Conservation (phyloP, 805 yeast species). For the Yarrowia alimentaria region DNA sequence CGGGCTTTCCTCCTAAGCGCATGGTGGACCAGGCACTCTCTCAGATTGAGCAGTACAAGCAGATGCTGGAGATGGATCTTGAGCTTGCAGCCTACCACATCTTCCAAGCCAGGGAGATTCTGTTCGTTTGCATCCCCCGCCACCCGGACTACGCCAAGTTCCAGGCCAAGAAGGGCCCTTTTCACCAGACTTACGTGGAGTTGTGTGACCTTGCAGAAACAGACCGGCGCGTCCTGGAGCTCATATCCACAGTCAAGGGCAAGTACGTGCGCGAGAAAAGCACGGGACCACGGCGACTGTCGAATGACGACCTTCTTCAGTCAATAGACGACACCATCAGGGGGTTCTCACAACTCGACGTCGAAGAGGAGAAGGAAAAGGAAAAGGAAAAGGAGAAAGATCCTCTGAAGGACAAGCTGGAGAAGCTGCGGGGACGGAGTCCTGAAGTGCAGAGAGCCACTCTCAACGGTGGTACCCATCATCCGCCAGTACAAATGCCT, state of each 20-base stretch:
- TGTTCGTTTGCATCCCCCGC: conserved; percentile 33
- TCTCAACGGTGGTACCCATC: too few species aligned
- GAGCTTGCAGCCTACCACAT: conserved; percentile 24
- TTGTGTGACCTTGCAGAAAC: conserved; percentile 28
- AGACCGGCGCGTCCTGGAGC: conserved; percentile 12
- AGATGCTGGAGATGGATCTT: conserved; percentile 26
- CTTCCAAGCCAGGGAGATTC: conserved; percentile 30
- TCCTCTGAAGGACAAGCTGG: conserved; percentile 19
- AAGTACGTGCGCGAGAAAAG: conserved; percentile 11
- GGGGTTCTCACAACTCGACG: conserved; percentile 6
- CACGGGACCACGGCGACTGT: background rate
- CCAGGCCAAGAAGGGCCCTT: conserved; percentile 30
- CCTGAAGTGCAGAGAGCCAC: conserved; percentile 23
- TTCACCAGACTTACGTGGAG: conserved; percentile 31
- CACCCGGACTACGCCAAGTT: conserved; percentile 32
- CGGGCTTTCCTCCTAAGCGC: conserved; percentile 22
- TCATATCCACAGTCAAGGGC: conserved; percentile 24
- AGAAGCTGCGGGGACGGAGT: conserved; percentile 21
- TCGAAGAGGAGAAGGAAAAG: background rate
- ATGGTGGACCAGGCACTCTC: conserved; percentile 25
- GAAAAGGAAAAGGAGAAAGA: background rate
- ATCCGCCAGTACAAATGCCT: too few species aligned
- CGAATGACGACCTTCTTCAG: conserved; percentile 11
- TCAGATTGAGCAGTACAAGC: conserved; percentile 27
- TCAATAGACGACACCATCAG: conserved; percentile 18